Evolutionary conservation across 2,329 filamentous ascomycete species (phyloP).

Genomic region (Pyrenochaeta sp.): DNA sequence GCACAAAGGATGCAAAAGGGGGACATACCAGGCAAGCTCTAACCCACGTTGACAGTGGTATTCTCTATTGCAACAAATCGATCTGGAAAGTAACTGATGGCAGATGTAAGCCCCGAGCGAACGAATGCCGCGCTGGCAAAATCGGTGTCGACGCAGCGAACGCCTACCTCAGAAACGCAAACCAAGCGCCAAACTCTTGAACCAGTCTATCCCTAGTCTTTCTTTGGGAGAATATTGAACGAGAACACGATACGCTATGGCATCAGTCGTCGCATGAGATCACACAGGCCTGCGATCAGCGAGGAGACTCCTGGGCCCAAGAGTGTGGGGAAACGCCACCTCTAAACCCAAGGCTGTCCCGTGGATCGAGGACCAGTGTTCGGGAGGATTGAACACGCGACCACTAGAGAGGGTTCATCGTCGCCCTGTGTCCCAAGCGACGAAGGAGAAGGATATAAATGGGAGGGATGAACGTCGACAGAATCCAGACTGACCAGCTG

Average conservation of each 20-base stretch:
- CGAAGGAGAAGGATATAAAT: slow-evolving; percentile 30
- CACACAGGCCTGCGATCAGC: slow-evolving; percentile 38
- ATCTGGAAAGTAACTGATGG: slow-evolving; percentile 35
- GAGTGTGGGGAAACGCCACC: slow-evolving; percentile 50
- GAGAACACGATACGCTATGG: slow-evolving; percentile 44
- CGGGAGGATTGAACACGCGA: slow-evolving; percentile 36
- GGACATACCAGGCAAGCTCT: slow-evolving; percentile 37
- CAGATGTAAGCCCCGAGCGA: slow-evolving; percentile 29
- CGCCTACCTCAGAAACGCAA: slow-evolving; percentile 47
- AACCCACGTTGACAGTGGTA: slow-evolving; percentile 29
- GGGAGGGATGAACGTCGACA: slow-evolving; percentile 24
- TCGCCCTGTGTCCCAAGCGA: slow-evolving; percentile 44
- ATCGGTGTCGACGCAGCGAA: slow-evolving; percentile 13
- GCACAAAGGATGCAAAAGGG: slow-evolving; percentile 3
- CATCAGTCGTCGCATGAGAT: slow-evolving; percentile 47
- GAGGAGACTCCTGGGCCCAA: slow-evolving; percentile 38
- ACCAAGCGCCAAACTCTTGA: slow-evolving; percentile 51
- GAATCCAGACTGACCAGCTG: slow-evolving; percentile 33
- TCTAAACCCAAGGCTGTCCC: slow-evolving; percentile 40
- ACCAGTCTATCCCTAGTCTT: slow-evolving; percentile 54
- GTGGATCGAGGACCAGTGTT: slow-evolving; percentile 38
- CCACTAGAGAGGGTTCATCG: slow-evolving; percentile 46
- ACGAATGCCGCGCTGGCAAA: slow-evolving; percentile 7
- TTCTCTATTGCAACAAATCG: slow-evolving; percentile 35
- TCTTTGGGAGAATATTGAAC: slow-evolving; percentile 44